A percentile compares a stretch with the other conserved stretches of the same genome.
Conservation (phyloP, 2,329 filamentous ascomycete genomes). For the Fusarium devonianum region DNA sequence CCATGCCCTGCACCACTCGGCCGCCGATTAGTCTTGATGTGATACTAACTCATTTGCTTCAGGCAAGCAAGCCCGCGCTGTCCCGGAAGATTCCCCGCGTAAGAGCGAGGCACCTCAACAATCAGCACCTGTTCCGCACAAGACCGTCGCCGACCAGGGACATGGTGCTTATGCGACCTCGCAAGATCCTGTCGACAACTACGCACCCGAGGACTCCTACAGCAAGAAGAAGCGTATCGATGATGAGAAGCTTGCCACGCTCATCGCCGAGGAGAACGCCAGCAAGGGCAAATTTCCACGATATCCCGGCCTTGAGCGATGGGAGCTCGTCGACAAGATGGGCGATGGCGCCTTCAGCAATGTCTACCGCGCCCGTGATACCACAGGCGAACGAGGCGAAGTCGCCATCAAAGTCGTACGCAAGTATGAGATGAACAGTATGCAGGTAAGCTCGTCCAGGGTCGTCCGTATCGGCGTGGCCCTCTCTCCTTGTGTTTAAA, state of each 20-base stretch:
- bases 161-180: constrained; percentile 45
- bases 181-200: constrained; percentile 64
- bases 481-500: constrained; percentile 35
- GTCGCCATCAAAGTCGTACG: constrained; percentile 98
- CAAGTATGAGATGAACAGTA: constrained; percentile 98
- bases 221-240: constrained; percentile 51
- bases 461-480: constrained; percentile 34
- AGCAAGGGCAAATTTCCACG: constrained; percentile 83
- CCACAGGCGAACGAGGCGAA: constrained; percentile 73
- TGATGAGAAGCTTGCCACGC: constrained; percentile 78
- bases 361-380: constrained; percentile 88
- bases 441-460: constrained; percentile 78
- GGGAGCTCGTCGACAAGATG: constrained; percentile 94
- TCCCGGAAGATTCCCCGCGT: constrained; percentile 56
- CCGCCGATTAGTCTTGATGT: constrained; percentile 1
- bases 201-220: constrained; percentile 66
- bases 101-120: constrained; percentile 61
- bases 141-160: constrained; percentile 57
- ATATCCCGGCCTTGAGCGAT: constrained; percentile 62
- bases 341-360: constrained; percentile 99
- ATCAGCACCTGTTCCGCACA: constrained; percentile 59
- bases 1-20: no score
- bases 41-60: constrained; percentile 23
- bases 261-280: constrained; percentile 91
- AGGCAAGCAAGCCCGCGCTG: constrained; percentile 87